Percentiles rank a stretch among this genome's conserved stretches.
These are phyloP conservation scores for Elsinoe arachidis DNA, from an alignment of 2,329 filamentous ascomycete genomes.

Conservation along the genomic window DNA sequence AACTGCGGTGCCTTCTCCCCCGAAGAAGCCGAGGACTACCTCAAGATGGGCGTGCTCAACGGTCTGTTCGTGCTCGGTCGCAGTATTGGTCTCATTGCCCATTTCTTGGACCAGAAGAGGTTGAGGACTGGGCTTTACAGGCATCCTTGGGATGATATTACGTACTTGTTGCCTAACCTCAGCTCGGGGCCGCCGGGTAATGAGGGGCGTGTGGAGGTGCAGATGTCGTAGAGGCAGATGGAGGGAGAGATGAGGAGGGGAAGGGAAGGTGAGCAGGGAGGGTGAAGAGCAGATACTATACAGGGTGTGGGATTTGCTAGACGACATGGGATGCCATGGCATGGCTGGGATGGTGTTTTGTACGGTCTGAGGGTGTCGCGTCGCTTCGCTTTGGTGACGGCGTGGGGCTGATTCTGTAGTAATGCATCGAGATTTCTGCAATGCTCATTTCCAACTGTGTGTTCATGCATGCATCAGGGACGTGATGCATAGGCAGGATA, in stretches of 20 bases:
- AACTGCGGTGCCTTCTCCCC: slow-evolving; percentile 94
- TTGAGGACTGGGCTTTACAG: slow-evolving; percentile 97
- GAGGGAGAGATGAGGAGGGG: not conserved
- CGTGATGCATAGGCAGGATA: no score
- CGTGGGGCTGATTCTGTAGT: not conserved
- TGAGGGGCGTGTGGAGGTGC: slow-evolving; percentile 85
- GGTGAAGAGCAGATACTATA: not conserved
- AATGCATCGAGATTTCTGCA: slow-evolving; percentile 8
- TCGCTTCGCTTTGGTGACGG: not conserved
- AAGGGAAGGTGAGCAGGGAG: not conserved
- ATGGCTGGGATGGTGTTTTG: slow-evolving; percentile 4
- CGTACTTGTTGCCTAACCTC: slow-evolving; percentile 80
- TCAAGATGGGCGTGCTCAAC: slow-evolving; percentile 98
- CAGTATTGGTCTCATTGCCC: slow-evolving; percentile 97
- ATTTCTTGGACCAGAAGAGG: slow-evolving; percentile 99
- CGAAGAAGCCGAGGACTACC: slow-evolving; percentile 98
- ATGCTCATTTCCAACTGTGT: not conserved
- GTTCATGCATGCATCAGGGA: no score
- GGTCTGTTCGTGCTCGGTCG: slow-evolving; percentile 97
- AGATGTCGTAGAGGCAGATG: slow-evolving; percentile 45
- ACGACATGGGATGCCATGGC: not conserved
- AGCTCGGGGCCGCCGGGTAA: slow-evolving; percentile 60
- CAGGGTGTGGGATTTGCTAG: not conserved
- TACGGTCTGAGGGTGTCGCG: not conserved
- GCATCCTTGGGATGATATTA: slow-evolving; percentile 96